These are phyloP conservation scores for Ascocoryne sarcoides DNA, from an alignment of 2,329 filamentous ascomycete genomes.

Conservation along the genomic window DNA sequence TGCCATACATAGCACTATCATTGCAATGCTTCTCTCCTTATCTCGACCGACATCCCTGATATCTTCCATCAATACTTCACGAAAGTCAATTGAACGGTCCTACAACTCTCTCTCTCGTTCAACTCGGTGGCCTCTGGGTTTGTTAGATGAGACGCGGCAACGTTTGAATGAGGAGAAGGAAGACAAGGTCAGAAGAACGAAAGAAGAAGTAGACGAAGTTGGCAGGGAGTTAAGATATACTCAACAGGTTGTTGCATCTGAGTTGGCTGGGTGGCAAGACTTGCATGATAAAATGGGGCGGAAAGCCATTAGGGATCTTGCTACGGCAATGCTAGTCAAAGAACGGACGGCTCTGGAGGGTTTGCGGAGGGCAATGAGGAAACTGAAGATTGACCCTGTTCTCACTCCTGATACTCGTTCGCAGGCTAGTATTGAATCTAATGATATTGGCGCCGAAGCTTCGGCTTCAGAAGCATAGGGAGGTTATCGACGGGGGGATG, in stretches of 20 bases:
- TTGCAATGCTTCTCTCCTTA: conserved; percentile 71
- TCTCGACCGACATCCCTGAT: conserved; percentile 73
- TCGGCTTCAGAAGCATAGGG: too few relatives aligned
- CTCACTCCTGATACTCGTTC: too few relatives aligned
- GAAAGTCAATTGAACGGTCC: conserved; percentile 69
- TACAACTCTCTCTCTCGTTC: conserved; percentile 65
- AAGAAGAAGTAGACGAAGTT: conserved; percentile 63
- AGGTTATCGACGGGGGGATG: too few relatives aligned
- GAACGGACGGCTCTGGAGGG: conserved; percentile 74
- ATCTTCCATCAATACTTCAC: conserved; percentile 61
- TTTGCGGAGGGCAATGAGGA: conserved; percentile 68
- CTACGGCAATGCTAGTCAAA: conserved; percentile 66
- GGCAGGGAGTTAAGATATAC: conserved; percentile 80
- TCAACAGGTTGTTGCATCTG: conserved; percentile 83
- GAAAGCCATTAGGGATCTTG: conserved; percentile 67
- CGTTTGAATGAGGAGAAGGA: conserved; percentile 77
- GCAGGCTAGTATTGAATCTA: too few relatives aligned
- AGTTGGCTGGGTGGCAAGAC: conserved; percentile 91
- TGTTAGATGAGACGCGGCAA: conserved; percentile 82
- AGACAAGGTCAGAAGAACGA: conserved; percentile 63
- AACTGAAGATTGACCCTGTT: conserved; percentile 17
- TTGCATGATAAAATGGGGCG: conserved; percentile 71
- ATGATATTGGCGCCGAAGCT: too few relatives aligned
- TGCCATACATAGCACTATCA: conserved; percentile 74
- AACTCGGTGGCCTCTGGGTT: conserved; percentile 68